Evolutionary conservation across 768 basidiomycete species (phyloP), one percentile per base, ranked within the genome.

Genomic region (Podaxis sp.): DNA sequence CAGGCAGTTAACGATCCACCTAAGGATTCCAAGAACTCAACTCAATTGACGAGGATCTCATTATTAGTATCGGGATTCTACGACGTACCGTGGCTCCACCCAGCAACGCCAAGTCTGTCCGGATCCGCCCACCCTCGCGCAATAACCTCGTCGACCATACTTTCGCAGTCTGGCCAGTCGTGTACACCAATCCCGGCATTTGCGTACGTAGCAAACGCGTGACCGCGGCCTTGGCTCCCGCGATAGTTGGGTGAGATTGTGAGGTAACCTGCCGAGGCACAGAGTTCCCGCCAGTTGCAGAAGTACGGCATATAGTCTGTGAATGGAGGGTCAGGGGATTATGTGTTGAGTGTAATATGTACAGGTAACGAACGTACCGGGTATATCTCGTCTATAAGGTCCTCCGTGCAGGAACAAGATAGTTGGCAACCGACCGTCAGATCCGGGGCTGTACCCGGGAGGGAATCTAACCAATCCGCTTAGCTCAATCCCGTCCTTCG

Each of bases 291-390:
- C 76, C 76, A 77, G 63, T 75, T 75, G 64, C 75, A 74, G 63
- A 75, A 75, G 52, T 77, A 76, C 26, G 74, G 75, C 76, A 77
- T 77, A 64, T 75, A 77, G 66, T 77, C 76, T 76, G 52, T 19
- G 4, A 22, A 28, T 38, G 11, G 48, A 19, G 7, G n/a, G 24
- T 8, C 22, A 15, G 22, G 12, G 24, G 22, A 36, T 46, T 52
- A 13, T 42, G 15, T 6, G 13, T 38, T 24, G 36, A 26, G 22
- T 46, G 44, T 8, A 44, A 48, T 17, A 17, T 39, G 6, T 13
- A 15, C 1, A 28, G 26, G 13, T 51, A 3, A 22, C 12, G 17
- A 12, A 51, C 19, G 57, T 49, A 69, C 72, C 71, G 39, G 70
- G 71, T 60, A 74, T 70, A 46, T 73, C 73, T 28, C 73, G 70